Base-by-base conservation (phyloP, 2,329 filamentous ascomycete genomes). In the Fusarium cyanostomum region DNA sequence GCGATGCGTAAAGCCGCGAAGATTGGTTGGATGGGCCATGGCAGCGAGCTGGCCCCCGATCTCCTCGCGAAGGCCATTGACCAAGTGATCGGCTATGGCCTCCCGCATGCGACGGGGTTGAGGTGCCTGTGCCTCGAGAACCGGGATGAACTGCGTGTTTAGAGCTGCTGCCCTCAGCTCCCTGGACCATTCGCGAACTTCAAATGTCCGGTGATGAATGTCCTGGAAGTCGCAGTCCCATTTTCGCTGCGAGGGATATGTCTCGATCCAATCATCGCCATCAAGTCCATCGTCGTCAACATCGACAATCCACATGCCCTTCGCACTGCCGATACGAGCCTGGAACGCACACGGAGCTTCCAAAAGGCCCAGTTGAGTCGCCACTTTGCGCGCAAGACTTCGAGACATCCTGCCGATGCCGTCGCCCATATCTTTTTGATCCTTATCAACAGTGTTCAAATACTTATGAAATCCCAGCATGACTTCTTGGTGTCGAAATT, bases 221-320 rank as follows among this genome's bases (percentile, higher is more conserved):
- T 86, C 81, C 0, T 71, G 33, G 24, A 81, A 81, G 30, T 84
- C 79, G 24, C 81, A 83, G 0, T 80, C 57, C 81, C 91, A 92
- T 67, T 94, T 94, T 1, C 82, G 75, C 58, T 94, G 92, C 1
- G 89, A 92, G 0, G 79, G 80, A 52, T 81, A 86, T 0, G 89
- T 85, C 52, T 88, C 82, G 37, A 93, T 90, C 89, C 88, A 91
- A 13, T 86, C 75, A 0, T 78, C 71, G 2, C 81, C 76, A 1
- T 76, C 75, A 0, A 73, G 74, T 0, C 62, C 65, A 1, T 75
- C 70, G 24, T 84, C 81, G 1, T 78, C 69, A 0, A 80, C 78
- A 63, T 89, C 87, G 6, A 89, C 74, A 42, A 89, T 81, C 91
- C 90, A 94, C 64, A 94, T 80, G 0, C 91, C 92, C 72, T 94